phyloP scores from a whole-genome alignment of 1,139 yeast genomes.

The Lodderomyces orthopsilosis region DNA sequence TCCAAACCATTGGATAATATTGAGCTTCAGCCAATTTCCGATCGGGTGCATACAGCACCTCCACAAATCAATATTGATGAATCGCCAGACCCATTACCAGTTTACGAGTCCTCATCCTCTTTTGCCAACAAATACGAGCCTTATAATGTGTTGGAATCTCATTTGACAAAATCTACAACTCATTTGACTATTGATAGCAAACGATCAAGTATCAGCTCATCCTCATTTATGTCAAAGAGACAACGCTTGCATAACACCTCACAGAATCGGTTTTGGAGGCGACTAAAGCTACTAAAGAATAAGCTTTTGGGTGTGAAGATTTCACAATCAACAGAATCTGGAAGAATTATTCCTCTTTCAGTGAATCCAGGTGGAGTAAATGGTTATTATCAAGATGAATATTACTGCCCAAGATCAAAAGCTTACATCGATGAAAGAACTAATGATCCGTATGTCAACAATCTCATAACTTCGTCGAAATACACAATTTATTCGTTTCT shows the following conservation, averaged over 20 bases:
- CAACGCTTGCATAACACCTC: slow-evolving; percentile 16
- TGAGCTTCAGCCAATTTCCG: slow-evolving; percentile 9
- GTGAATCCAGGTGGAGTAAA: slow-evolving; percentile 34
- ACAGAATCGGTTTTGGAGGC: slow-evolving; percentile 16
- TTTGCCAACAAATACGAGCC: slow-evolving; percentile 1
- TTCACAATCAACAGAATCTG: slow-evolving; percentile 58
- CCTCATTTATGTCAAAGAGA: slow-evolving; percentile 22
- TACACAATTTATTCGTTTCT: slow-evolving; percentile 78
- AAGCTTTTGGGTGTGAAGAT: slow-evolving; percentile 41
- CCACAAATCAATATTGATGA: slow-evolving; percentile 18
- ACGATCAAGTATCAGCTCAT: slow-evolving; percentile 19
- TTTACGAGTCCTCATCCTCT: slow-evolving; percentile 5
- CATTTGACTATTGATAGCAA: slow-evolving; percentile 24
- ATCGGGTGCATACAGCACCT: slow-evolving; percentile 4
- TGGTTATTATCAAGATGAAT: slow-evolving; percentile 25
- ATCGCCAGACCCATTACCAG: slow-evolving; percentile 9
- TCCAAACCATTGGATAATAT: slow-evolving; percentile 6
- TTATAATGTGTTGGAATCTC: slow-evolving; percentile 11
- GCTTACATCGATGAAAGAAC: slow-evolving; percentile 65
- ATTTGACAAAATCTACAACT: slow-evolving; percentile 26
- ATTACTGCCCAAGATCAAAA: slow-evolving; percentile 24
- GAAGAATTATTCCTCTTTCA: slow-evolving; percentile 71
- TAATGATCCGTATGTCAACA: slow-evolving; percentile 59
- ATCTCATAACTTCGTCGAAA: slow-evolving; percentile 80
- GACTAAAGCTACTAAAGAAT: slow-evolving; percentile 23